Base-by-base conservation (phyloP, 2,329 filamentous ascomycete species). In the Uncinocarpus reesii region DNA sequence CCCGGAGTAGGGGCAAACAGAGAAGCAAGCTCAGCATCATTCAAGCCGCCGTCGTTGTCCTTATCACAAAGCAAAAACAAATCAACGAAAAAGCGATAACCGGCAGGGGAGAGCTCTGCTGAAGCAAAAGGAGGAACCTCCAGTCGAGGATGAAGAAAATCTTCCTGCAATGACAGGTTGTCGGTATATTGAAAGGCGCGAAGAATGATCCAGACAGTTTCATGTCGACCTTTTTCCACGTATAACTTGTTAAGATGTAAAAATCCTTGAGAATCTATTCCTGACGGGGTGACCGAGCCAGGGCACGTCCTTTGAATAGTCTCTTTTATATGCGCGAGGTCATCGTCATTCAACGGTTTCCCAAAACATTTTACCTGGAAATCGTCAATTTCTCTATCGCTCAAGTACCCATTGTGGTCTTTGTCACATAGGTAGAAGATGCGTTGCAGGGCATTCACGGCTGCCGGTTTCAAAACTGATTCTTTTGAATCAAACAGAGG, bases 401-500 rank as follows among this genome's bases (percentile, higher is more conserved):
- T 94, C 56, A 96, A 74, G 59, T 85, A 85, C 3, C 90, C 90
- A 64, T 98, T 92, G 62, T 95, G 89, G 60, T 98, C 92, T 67
- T 88, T 92, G 65, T 98, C 92, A 60, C 86, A 94, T 3, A 98
- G 77, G 61, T 94, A 96, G 67, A 98, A 98, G 44, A 98, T 86
- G 42, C 92, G 78, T 59, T 83, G 86, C 45, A 98, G 68, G 2
- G 92, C 92, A 34, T 85, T 84, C 8, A 93, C 78, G 29, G 90
- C 92, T 0, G 85, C 84, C 0, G 89, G 89, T 68, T 98, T 98
- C 44, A 98, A 71, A 49, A 80, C 77, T 0, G 74, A 80, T 67
- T 98, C 92, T 67, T 96, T 98, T 51, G 93, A 89, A 66, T 98
- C 92, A 63, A 94, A 98, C 4, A 98, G 76, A 5, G 92, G 92